Evolutionary conservation across 345 rosid genomes (phyloP).

Genomic region (Punica granatum): DNA sequence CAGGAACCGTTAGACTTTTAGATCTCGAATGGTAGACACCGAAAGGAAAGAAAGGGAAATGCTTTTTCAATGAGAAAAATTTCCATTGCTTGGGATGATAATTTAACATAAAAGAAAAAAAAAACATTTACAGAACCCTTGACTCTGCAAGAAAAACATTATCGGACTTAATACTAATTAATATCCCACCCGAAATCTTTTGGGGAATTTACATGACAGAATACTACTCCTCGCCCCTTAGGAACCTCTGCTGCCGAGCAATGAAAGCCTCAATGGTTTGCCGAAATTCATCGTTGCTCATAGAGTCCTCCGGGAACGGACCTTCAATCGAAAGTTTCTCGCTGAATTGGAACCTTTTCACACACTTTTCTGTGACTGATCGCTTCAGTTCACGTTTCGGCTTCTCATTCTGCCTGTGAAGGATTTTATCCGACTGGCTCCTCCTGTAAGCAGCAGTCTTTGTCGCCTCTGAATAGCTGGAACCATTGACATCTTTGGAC

Average conservation of each 20-base stretch:
- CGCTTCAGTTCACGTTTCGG: slow-evolving; percentile 36
- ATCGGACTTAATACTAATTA: not conserved
- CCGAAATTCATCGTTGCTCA: slow-evolving; percentile 77
- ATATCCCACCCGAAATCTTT: not conserved
- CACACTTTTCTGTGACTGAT: slow-evolving; percentile 35
- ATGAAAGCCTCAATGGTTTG: slow-evolving; percentile 62
- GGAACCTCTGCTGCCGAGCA: slow-evolving; percentile 65
- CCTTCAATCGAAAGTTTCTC: slow-evolving; percentile 18
- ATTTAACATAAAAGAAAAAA: not conserved
- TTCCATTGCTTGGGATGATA: not conserved
- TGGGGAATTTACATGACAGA: slow-evolving; percentile 13
- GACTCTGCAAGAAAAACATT: not conserved
- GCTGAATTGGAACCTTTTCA: slow-evolving; percentile 13
- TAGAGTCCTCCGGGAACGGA: slow-evolving; percentile 37
- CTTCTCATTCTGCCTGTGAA: slow-evolving; percentile 10
- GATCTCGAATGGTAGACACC: too few species aligned
- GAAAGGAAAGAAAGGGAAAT: too few species aligned
- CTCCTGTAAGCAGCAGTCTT: slow-evolving; percentile 25
- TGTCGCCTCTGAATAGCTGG: not conserved
- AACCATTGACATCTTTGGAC: not conserved
- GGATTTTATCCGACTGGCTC: slow-evolving; percentile 47
- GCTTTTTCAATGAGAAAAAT: not conserved
- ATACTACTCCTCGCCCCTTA: slow-evolving; percentile 54
- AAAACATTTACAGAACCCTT: not conserved
- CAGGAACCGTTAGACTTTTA: too few species aligned